These are phyloP conservation scores for Thelephora terrestris DNA, from an alignment of 1,284 basidiomycete genomes.

Conservation along the genomic window DNA sequence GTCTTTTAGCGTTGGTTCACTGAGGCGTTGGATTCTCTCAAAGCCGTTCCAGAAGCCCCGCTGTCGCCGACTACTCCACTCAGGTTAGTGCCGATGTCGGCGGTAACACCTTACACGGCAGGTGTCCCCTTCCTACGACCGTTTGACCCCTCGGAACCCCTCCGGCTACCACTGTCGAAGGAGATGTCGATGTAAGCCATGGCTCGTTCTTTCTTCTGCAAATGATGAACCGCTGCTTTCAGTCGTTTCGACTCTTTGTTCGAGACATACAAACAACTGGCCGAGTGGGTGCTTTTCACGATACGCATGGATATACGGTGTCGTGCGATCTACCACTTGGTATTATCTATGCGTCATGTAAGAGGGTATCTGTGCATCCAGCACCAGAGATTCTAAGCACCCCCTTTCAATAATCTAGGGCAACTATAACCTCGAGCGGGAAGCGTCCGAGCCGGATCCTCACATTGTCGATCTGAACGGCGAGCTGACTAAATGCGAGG, in stretches of 20 bases:
- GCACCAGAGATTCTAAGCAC: conserved; percentile 4
- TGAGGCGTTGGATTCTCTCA: conserved; percentile 55
- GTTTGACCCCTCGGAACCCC: conserved; percentile 31
- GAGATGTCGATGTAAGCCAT: conserved; percentile 78
- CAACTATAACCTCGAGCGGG: conserved; percentile 72
- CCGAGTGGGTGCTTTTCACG: conserved; percentile 80
- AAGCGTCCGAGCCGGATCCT: conserved; percentile 84
- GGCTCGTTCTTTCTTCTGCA: not conserved
- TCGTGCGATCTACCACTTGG: conserved; percentile 75
- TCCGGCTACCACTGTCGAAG: conserved; percentile 68
- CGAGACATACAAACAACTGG: conserved; percentile 83
- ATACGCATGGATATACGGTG: conserved; percentile 86
- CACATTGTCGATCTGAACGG: conserved; percentile 84
- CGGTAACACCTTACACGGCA: conserved; percentile 40
- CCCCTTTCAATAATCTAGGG: conserved; percentile 38
- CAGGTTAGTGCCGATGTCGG: conserved; percentile 38
- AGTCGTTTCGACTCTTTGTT: conserved; percentile 88
- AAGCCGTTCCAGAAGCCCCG: conserved; percentile 47
- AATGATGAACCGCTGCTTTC: conserved; percentile 8
- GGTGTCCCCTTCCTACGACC: conserved; percentile 32
- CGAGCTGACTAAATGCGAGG: conserved; percentile 73
- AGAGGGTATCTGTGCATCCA: conserved; percentile 13
- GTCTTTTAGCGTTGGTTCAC: conserved; percentile 69
- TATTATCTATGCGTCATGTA: conserved; percentile 69
- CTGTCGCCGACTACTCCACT: conserved; percentile 41